These are phyloP conservation scores for Schizothecium vesticola DNA, from an alignment of 495 filamentous ascomycete species.

Conservation along the genomic window DNA sequence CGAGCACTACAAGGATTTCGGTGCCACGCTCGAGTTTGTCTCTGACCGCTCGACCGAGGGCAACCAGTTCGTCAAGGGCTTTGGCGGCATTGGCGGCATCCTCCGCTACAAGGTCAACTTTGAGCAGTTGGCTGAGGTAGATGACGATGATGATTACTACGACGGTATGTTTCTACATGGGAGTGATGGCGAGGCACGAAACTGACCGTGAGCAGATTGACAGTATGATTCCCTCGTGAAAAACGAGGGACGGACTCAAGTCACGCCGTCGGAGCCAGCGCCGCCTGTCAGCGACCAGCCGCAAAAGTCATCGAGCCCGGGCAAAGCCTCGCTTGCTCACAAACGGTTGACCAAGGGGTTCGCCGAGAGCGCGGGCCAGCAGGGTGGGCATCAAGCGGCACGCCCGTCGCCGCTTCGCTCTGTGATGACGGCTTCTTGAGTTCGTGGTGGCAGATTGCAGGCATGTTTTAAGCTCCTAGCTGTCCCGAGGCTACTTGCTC, in stretches of 20 bases:
- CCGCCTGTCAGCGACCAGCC: constrained; percentile 30
- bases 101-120: constrained; percentile 99
- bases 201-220: constrained; percentile 58
- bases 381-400: constrained; percentile 34
- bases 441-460: constrained; percentile 28
- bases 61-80: constrained; percentile 99
- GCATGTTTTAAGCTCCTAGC: constrained; percentile 4
- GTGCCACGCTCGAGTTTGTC: constrained; percentile 94
- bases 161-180: constrained; percentile 53
- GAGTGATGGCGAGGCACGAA: not conserved
- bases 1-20: constrained; percentile 95
- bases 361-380: constrained; percentile 33
- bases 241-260: constrained; percentile 79
- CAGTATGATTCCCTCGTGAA: constrained; percentile 81
- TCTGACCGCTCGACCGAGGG: constrained; percentile 94
- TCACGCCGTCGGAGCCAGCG: constrained; percentile 54
- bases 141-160: constrained; percentile 98
- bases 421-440: constrained; percentile 54
- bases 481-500: not conserved
- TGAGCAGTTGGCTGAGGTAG: constrained; percentile 90
- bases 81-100: constrained; percentile 95
- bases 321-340: constrained; percentile 33
- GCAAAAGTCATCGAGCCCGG: constrained; percentile 33
- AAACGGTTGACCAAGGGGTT: constrained; percentile 38
- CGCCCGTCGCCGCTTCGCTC: constrained; percentile 56